These are phyloP conservation scores for Penicillium janthinellum DNA, from an alignment of 2,329 filamentous ascomycete genomes.

Conservation along the genomic window DNA sequence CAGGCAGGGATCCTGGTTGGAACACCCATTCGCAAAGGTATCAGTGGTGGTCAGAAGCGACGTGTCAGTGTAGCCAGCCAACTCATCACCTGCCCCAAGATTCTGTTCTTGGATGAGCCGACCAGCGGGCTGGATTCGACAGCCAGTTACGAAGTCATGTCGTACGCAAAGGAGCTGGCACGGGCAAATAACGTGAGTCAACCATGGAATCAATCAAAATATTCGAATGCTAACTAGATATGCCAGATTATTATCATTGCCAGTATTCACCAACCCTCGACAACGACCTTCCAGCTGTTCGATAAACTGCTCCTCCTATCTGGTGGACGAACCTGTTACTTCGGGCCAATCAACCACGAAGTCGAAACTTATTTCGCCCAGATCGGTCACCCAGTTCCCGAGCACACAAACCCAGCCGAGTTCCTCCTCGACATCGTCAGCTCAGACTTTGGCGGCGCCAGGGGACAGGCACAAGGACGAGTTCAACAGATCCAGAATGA, in stretches of 20 bases:
- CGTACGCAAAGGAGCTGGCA: conserved; percentile 68
- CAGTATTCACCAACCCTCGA: conserved; percentile 84
- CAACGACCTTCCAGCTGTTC: conserved; percentile 75
- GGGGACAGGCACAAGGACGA: conserved; percentile 49
- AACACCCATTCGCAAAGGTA: conserved; percentile 78
- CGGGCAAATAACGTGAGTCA: conserved; percentile 63
- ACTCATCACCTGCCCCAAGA: conserved; percentile 76
- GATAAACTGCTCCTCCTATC: conserved; percentile 78
- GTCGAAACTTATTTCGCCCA: conserved; percentile 65
- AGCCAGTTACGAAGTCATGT: conserved; percentile 74
- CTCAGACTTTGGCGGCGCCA: conserved; percentile 67
- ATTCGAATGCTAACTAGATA: conserved; percentile 10
- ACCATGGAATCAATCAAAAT: background rate
- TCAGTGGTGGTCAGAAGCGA: conserved; percentile 83
- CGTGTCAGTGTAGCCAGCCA: conserved; percentile 78
- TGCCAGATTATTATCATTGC: conserved; percentile 72
- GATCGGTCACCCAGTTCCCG: conserved; percentile 64
- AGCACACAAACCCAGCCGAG: conserved; percentile 77
- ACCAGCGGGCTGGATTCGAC: conserved; percentile 82
- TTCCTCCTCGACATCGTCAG: conserved; percentile 78
- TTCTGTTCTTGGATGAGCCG: conserved; percentile 81
- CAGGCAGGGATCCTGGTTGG: conserved; percentile 75
- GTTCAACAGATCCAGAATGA: conserved; percentile 57
- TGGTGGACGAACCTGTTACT: conserved; percentile 70
- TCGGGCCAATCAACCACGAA: conserved; percentile 60